Percentiles rank a stretch among this genome's conserved stretches.
Evolutionary conservation across 345 rosid genomes (phyloP).

Genomic region (Triadica sebifera): DNA sequence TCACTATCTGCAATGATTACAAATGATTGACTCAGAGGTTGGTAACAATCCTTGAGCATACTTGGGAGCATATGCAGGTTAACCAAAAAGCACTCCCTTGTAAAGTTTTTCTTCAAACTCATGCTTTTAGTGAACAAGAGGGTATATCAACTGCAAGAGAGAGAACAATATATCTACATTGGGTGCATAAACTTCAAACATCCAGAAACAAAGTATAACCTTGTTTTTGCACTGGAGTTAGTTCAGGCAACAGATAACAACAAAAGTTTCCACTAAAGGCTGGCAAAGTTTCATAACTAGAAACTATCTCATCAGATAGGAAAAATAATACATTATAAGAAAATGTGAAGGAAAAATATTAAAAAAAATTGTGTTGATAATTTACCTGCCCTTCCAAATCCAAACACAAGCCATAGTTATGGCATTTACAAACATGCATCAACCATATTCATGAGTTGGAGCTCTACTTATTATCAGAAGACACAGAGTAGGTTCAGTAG

Average conservation of each 20-base stretch:
- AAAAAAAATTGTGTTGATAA: not conserved
- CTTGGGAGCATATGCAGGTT: not conserved
- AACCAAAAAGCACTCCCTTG: not conserved
- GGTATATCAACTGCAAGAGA: not conserved
- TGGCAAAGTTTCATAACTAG: not conserved
- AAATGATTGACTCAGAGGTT: not conserved
- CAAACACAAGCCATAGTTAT: not conserved
- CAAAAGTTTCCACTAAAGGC: not conserved
- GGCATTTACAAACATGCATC: not conserved
- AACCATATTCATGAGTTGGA: not conserved
- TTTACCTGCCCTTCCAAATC: not conserved
- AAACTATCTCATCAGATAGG: not conserved
- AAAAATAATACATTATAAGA: not conserved
- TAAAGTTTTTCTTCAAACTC: not conserved
- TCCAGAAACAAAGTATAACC: not conserved
- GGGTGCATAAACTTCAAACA: not conserved
- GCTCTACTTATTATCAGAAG: not conserved
- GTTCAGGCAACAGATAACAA: not conserved
- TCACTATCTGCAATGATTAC: conserved; percentile 68
- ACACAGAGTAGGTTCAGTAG: not conserved
- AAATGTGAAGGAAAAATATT: not conserved
- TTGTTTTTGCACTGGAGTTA: not conserved
- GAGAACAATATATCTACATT: not conserved
- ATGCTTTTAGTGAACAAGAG: not conserved
- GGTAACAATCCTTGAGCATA: not conserved